phyloP scores from a whole-genome alignment of 2,329 filamentous ascomycete genomes.

The Raffaelea ambrosiae region DNA sequence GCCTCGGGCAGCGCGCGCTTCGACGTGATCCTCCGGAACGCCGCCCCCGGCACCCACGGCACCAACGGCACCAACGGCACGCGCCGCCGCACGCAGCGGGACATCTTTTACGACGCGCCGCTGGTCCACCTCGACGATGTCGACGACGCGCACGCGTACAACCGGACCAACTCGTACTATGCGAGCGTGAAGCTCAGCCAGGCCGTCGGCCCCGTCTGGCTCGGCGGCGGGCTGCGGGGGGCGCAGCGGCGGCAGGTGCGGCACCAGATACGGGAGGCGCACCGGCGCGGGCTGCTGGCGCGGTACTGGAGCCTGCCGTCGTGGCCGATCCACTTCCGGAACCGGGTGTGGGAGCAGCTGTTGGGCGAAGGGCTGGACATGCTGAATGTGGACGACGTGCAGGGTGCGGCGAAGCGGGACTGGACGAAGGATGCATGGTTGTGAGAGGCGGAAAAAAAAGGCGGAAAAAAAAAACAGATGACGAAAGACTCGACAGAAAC shows the following conservation, averaged over 20 bases:
- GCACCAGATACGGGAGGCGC: conserved; percentile 39
- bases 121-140: conserved; percentile 29
- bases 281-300: conserved; percentile 44
- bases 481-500: no score
- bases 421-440: conserved; percentile 6
- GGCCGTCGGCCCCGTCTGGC: conserved; percentile 43
- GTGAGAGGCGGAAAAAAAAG: no score
- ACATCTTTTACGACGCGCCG: conserved; percentile 61
- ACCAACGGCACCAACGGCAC: no score
- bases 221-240: conserved; percentile 28
- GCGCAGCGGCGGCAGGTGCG: conserved; percentile 34
- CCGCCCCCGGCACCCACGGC: no score
- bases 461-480: no score
- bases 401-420: conserved; percentile 9
- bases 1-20: conserved; percentile 58
- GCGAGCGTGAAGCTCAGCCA: conserved; percentile 49
- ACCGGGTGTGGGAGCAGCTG: conserved; percentile 49
- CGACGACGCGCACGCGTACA: conserved; percentile 25
- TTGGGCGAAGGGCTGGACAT: conserved; percentile 50
- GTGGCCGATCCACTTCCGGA: conserved; percentile 50
- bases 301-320: conserved; percentile 56
- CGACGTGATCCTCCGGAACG: conserved; percentile 33
- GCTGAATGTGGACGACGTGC: conserved; percentile 53
- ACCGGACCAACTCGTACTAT: conserved; percentile 54
- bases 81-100: conserved; percentile 46